Percentiles rank a stretch among this genome's conserved stretches.
Evolutionary conservation across 495 filamentous ascomycete genomes (phyloP).

Genomic region (Penicillium argentinense): DNA sequence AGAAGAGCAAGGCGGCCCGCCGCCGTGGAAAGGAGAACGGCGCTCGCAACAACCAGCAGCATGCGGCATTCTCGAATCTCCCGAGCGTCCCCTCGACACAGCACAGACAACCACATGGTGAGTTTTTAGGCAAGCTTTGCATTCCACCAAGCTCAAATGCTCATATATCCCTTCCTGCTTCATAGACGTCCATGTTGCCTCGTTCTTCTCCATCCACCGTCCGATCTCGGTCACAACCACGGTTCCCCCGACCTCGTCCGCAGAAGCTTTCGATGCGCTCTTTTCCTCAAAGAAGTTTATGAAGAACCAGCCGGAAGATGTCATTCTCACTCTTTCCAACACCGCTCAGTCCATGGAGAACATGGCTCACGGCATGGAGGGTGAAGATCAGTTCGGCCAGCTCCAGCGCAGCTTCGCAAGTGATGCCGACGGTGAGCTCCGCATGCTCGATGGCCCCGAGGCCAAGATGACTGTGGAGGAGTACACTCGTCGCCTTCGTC

Average conservation of each 20-base stretch:
- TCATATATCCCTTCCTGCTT: background rate
- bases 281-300: slow-evolving; percentile 58
- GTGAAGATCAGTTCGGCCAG: slow-evolving; percentile 49
- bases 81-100: slow-evolving; percentile 85
- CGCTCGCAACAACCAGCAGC: slow-evolving; percentile 36
- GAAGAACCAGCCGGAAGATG: slow-evolving; percentile 59
- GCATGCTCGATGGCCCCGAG: slow-evolving; percentile 43
- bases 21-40: slow-evolving; percentile 40
- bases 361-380: slow-evolving; percentile 47
- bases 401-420: slow-evolving; percentile 45
- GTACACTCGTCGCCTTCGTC: slow-evolving; percentile 60
- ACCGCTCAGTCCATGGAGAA: slow-evolving; percentile 72
- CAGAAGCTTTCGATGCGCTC: slow-evolving; percentile 75
- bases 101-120: slow-evolving; percentile 73
- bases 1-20: slow-evolving; percentile 38
- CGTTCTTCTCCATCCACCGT: slow-evolving; percentile 94
- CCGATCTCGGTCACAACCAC: slow-evolving; percentile 85
- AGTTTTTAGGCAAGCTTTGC: slow-evolving; percentile 18
- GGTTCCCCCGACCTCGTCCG: slow-evolving; percentile 68
- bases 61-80: slow-evolving; percentile 54
- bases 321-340: slow-evolving; percentile 74
- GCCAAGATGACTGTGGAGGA: slow-evolving; percentile 51
- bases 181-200: slow-evolving; percentile 79
- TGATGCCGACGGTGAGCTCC: slow-evolving; percentile 49
- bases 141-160: background rate